Base-by-base conservation (phyloP, 2,329 filamentous ascomycete genomes). In the Sporothrix pallida region DNA sequence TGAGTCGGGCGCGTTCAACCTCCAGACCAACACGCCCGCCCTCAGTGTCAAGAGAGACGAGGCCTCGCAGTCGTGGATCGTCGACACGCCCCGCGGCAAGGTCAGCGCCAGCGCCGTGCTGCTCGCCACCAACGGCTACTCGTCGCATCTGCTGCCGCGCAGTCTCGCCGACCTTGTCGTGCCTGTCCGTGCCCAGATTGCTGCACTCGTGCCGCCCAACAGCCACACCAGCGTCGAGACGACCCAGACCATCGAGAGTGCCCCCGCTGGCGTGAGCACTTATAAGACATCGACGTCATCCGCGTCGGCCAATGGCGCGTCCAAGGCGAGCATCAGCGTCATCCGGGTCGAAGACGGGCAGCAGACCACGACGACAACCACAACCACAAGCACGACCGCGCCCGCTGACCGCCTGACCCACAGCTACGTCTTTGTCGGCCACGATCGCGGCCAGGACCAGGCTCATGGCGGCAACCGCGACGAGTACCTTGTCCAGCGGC, bases 121-220 rank as follows among this genome's bases (percentile, higher is more conserved):
- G 20, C 86, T 97, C 17, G 92, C 93, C 4, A 95, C 92, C 0
- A 97, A 97, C 79, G 95, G 86, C 3, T 97, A 97, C 81, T 95
- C 93, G 0, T 93, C 93, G 0, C 87, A 90, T 75, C 85, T 97
- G 3, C 83, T 95, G 1, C 93, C 93, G 0, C 92, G 93, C 0
- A 79, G 83, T 48, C 91, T 95, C 77, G 84, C 87, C 9, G 88
- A 90, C 76, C 85, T 94, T 9, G 92, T 97, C 75, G 88, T 95
- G 2, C 95, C 95, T 0, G 90, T 92, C 1, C 86, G 92, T 31
- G 94, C 93, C 0, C 90, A 95, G 79, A 89, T 95, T 82, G 88
- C 87, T 58, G 88, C 91, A 0, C 85, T 95, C 23, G 78, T 86
- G 3, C 91, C 91, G 5, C 89, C 90, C 0, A 73, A 77, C 26